phyloP scores from a whole-genome alignment of 352 stramenopile species.

The Phytophthora nicotianae region DNA sequence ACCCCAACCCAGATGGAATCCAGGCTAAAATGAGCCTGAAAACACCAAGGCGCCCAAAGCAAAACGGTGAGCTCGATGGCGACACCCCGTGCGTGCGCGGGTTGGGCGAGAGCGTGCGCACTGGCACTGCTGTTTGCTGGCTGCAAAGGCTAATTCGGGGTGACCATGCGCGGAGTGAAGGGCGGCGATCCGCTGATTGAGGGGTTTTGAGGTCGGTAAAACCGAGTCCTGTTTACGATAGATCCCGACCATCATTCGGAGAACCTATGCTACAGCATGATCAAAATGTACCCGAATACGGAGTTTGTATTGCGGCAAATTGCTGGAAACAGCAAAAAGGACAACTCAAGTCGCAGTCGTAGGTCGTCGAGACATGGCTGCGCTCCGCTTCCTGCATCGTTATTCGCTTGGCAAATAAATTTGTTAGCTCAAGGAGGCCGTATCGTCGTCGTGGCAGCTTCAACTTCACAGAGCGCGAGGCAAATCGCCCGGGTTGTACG shows the following conservation, averaged over 20 bases:
- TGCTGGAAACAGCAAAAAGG: slow-evolving; percentile 20
- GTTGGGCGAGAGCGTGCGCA: slow-evolving; percentile 1
- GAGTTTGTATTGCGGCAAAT: neutral
- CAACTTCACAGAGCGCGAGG: slow-evolving; percentile 15
- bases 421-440: slow-evolving; percentile 8
- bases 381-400: slow-evolving; percentile 21
- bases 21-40: slow-evolving; percentile 26
- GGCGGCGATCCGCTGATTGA: slow-evolving; percentile 5
- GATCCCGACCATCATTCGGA: slow-evolving; percentile 20
- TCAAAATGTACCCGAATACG: slow-evolving; percentile 5
- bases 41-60: neutral
- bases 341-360: slow-evolving; percentile 22
- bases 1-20: slow-evolving; percentile 35
- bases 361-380: slow-evolving; percentile 34
- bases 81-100: slow-evolving; percentile 1
- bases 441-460: slow-evolving; percentile 19
- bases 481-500: slow-evolving; percentile 22
- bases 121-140: neutral
- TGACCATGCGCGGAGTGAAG: neutral
- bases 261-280: slow-evolving; percentile 18
- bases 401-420: slow-evolving; percentile 12
- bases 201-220: slow-evolving; percentile 12
- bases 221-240: slow-evolving; percentile 10
- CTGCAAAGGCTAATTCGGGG: neutral
- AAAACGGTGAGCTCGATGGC: neutral